Evolutionary conservation across 208 protist species (phyloP).

Genomic region (Leishmania turanica): DNA sequence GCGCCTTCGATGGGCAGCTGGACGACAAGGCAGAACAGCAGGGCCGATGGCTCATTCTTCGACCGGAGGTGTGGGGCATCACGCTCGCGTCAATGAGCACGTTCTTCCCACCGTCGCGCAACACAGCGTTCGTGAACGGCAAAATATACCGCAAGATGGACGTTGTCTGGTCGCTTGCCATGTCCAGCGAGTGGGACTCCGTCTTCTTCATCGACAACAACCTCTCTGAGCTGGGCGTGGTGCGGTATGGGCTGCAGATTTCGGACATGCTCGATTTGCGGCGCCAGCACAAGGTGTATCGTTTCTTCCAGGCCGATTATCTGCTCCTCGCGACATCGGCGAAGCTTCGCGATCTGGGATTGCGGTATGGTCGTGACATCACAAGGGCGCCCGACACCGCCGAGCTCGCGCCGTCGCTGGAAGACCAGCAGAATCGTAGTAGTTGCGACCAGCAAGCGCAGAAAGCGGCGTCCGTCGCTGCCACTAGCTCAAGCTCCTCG

Average conservation of each 20-base stretch:
- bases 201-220: slow-evolving; percentile 92
- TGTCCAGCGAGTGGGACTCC: slow-evolving; percentile 71
- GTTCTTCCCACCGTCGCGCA: slow-evolving; percentile 55
- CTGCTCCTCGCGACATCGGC: slow-evolving; percentile 57
- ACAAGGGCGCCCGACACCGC: slow-evolving; percentile 27
- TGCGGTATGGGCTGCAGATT: slow-evolving; percentile 64
- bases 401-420: background rate
- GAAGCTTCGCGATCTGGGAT: slow-evolving; percentile 45
- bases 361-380: slow-evolving; percentile 41
- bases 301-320: slow-evolving; percentile 73
- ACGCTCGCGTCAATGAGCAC: slow-evolving; percentile 68
- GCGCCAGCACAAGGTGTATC: slow-evolving; percentile 31
- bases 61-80: slow-evolving; percentile 77
- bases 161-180: slow-evolving; percentile 81
- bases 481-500: background rate
- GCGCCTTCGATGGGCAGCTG: slow-evolving; percentile 18
- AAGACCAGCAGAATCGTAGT: background rate
- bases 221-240: slow-evolving; percentile 75
- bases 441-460: background rate
- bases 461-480: background rate
- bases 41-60: slow-evolving; percentile 77
- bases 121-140: slow-evolving; percentile 80
- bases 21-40: slow-evolving; percentile 35
- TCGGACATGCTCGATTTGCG: slow-evolving; percentile 54
- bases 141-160: slow-evolving; percentile 82